phyloP scores from a whole-genome alignment of 2,329 filamentous ascomycete species.

The Alternaria triticina region DNA sequence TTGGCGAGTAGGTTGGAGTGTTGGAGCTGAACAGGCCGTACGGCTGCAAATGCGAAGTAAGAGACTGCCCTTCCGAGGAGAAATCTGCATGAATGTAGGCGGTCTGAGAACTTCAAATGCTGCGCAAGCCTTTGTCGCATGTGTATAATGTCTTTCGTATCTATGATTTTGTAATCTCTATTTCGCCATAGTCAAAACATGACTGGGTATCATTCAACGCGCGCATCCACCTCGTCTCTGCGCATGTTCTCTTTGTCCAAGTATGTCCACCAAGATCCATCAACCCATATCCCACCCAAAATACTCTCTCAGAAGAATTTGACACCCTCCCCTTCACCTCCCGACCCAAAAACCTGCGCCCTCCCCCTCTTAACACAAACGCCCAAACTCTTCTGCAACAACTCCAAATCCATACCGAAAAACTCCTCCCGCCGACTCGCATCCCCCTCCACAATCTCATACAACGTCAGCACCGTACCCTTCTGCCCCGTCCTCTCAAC shows the following conservation, averaged over 20 bases:
- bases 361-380: constrained; percentile 88
- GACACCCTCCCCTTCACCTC: constrained; percentile 75
- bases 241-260: background rate
- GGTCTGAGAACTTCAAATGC: no score
- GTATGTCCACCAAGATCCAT: background rate
- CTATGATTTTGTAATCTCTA: background rate
- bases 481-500: constrained; percentile 87
- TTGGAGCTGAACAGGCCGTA: no score
- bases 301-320: constrained; percentile 75
- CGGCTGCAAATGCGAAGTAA: no score
- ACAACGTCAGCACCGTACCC: constrained; percentile 86
- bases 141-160: no score
- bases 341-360: constrained; percentile 90
- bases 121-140: no score
- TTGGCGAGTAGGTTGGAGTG: no score
- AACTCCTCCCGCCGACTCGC: constrained; percentile 73
- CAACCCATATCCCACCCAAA: background rate
- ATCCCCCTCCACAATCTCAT: constrained; percentile 90
- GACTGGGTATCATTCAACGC: background rate
- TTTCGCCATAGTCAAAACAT: background rate
- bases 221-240: background rate
- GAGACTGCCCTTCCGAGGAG: no score
- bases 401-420: constrained; percentile 82
- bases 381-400: constrained; percentile 79
- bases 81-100: no score